Evolutionary conservation across 1,284 basidiomycete genomes (phyloP).

Genomic region (Bjerkandera adusta): DNA sequence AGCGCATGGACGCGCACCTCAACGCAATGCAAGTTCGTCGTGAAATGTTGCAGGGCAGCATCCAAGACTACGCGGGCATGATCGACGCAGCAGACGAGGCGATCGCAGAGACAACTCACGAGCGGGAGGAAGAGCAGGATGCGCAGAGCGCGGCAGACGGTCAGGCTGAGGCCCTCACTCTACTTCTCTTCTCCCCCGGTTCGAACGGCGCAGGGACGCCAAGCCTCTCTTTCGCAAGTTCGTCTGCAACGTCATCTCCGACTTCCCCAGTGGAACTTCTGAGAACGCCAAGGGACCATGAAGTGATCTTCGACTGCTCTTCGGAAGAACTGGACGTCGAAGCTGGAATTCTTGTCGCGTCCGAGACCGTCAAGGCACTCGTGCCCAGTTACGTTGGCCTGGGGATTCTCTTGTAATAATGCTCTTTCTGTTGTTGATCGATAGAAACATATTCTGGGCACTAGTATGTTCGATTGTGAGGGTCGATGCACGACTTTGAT

Average conservation of each 20-base stretch:
- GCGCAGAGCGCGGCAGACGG: neutral
- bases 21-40: neutral
- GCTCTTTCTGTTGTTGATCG: too few relatives aligned
- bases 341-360: neutral
- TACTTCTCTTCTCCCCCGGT: neutral
- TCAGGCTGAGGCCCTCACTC: neutral
- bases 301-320: slow-evolving; percentile 2
- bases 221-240: neutral
- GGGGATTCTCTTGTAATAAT: too few relatives aligned
- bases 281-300: neutral
- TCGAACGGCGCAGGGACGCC: neutral
- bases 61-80: neutral
- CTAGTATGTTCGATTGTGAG: too few relatives aligned
- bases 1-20: neutral
- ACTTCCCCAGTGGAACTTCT: neutral
- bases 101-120: neutral
- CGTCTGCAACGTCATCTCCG: neutral
- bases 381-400: too few relatives aligned
- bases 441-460: too few relatives aligned
- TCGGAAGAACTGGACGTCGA: slow-evolving; percentile 4
- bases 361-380: neutral
- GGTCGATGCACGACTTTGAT: too few relatives aligned
- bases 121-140: neutral
- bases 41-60: neutral
- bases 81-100: neutral